Percentiles rank a stretch among this genome's conserved stretches.
These are phyloP conservation scores for Pisolithus microcarpus DNA, from an alignment of 768 basidiomycete genomes.

Conservation along the genomic window DNA sequence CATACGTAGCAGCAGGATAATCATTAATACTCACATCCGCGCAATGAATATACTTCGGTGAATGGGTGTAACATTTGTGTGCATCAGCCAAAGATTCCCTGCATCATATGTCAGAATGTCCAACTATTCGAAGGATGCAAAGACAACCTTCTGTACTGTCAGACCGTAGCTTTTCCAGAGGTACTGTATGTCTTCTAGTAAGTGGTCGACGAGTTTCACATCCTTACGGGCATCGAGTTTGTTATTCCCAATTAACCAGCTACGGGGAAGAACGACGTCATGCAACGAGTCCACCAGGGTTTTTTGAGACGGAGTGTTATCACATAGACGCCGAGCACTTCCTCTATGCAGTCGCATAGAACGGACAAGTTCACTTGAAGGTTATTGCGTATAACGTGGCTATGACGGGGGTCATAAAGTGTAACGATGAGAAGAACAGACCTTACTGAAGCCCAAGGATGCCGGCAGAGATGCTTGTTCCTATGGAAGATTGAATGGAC, in stretches of 20 bases:
- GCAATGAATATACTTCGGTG: too few species aligned
- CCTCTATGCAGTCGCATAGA: slow-evolving; percentile 49
- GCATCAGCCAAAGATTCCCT: too few species aligned
- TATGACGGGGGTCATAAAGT: slow-evolving; percentile 15
- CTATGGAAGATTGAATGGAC: slow-evolving; percentile 22
- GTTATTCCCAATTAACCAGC: slow-evolving; percentile 34
- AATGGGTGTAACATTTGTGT: too few species aligned
- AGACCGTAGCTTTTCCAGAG: too few species aligned
- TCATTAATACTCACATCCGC: too few species aligned
- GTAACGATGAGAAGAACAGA: slow-evolving; percentile 1
- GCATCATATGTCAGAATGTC: too few species aligned
- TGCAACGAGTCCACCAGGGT: slow-evolving; percentile 25
- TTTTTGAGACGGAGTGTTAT: slow-evolving; percentile 26
- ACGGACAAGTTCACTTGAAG: slow-evolving; percentile 39
- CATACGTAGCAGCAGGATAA: not conserved
- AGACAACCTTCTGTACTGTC: too few species aligned
- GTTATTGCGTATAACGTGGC: slow-evolving; percentile 35
- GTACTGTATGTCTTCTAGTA: slow-evolving; percentile 15
- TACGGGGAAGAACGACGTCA: slow-evolving; percentile 44
- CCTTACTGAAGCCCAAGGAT: slow-evolving; percentile 36
- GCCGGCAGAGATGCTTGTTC: slow-evolving; percentile 28
- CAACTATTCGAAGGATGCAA: too few species aligned
- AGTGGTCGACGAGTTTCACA: not conserved
- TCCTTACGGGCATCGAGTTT: slow-evolving; percentile 5
- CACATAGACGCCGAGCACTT: slow-evolving; percentile 36